Evolutionary conservation across 176 grass and related monocot genomes (phyloP), one percentile per base, ranked within the genome.

Genomic region (Themeda triandra): DNA sequence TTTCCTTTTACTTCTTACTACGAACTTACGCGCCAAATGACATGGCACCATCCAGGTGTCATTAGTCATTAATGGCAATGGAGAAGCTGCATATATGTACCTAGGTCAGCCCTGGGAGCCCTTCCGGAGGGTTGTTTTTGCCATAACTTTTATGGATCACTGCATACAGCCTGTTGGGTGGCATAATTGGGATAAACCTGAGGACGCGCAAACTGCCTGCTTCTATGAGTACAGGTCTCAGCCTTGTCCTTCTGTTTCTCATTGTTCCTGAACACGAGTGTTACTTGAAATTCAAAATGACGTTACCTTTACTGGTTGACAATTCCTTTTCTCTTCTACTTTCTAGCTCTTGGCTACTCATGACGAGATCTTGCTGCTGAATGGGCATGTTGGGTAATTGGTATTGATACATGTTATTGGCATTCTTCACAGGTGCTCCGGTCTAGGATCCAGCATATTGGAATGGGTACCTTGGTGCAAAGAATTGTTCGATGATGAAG

Each of bases 151-250:
- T 91, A 96, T 99, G 89, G 96, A 94, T 89, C 73, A 71, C 36
- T 95, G 91, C 60, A 79, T 99, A 79, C 90, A 86, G 71, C 89
- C 87, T 69, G 65, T 83, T 40, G 96, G 96, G 41, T 99, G 91
- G 93, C 91, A 96, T 65, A 99, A 99, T 28, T 94, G 96, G 96
- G 93, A 92, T 81, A 94, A 87, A 87, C 28, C 32, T 41, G 96
- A 96, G 79, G 96, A 99, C 32, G 93, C 96, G 79, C 71, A 82
- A 91, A 96, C 73, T 37, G 91, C 93, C 80, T 96, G 91, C 82
- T 96, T 96, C 42, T 99, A 87, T 51, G 93, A 96, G 82, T 92
- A 91, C 86, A 96, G 91, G 89, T 96, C 89, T 77, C 82, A 85
- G 86, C 71, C 15, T 75, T 6, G 45, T 21, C 44, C 21, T 21